A percentile compares a stretch with the other conserved stretches of the same genome.
These are phyloP conservation scores for Chalciporus piperatus DNA, from an alignment of 768 basidiomycete species.

Conservation along the genomic window DNA sequence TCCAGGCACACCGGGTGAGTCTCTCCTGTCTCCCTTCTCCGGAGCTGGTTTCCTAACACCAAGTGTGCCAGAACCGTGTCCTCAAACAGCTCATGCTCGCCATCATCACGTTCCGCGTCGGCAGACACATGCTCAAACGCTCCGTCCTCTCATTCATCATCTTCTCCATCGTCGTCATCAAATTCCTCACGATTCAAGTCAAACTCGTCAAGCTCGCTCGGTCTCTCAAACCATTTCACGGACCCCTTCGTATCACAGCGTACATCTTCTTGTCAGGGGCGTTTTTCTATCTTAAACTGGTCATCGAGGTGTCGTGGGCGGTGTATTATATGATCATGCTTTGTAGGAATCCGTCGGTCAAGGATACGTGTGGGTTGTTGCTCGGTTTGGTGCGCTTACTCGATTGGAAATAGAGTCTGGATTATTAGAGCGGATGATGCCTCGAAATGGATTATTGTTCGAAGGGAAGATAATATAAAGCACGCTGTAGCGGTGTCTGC, in stretches of 20 bases:
- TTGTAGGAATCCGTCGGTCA: slow-evolving; percentile 27
- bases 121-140: slow-evolving; percentile 28
- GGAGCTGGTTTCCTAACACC: not conserved
- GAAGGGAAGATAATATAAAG: not conserved
- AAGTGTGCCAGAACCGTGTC: slow-evolving; percentile 14
- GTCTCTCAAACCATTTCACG: slow-evolving; percentile 24
- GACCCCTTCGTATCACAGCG: slow-evolving; percentile 23
- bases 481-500: not conserved
- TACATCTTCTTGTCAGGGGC: slow-evolving; percentile 23
- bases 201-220: slow-evolving; percentile 29
- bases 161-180: slow-evolving; percentile 30
- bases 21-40: not conserved
- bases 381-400: slow-evolving; percentile 26
- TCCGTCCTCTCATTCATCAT: slow-evolving; percentile 29
- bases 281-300: slow-evolving; percentile 28
- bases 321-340: slow-evolving; percentile 26
- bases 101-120: slow-evolving; percentile 27
- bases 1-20: slow-evolving; percentile 20
- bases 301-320: slow-evolving; percentile 28
- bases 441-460: not conserved
- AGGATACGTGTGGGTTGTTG: slow-evolving; percentile 20
- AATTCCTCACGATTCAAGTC: slow-evolving; percentile 27
- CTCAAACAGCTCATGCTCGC: slow-evolving; percentile 24
- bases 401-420: slow-evolving; percentile 27
- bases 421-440: not conserved